Percentiles rank a stretch among this genome's conserved stretches.
Conservation (phyloP, 2,329 filamentous ascomycete genomes). For the Colletotrichum spinosum region DNA sequence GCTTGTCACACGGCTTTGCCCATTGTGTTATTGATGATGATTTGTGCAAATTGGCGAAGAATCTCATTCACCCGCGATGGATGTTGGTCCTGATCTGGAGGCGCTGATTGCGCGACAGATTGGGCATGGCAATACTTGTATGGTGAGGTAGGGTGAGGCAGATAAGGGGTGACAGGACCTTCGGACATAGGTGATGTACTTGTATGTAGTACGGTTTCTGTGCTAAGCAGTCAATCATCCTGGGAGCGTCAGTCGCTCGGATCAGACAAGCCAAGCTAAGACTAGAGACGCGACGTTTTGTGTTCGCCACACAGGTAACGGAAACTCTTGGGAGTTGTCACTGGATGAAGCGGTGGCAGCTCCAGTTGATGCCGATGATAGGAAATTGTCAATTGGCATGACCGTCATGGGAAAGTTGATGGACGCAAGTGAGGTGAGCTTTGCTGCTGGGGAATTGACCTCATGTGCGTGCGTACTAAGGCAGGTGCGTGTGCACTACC, state of each 20-base stretch:
- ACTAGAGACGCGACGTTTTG: constrained; percentile 8
- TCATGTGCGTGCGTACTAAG: constrained; percentile 10
- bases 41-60: no score
- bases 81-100: no score
- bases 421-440: constrained; percentile 13
- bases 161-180: constrained; percentile 19
- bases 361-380: constrained; percentile 22
- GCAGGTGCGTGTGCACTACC: constrained; percentile 8
- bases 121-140: constrained; percentile 4
- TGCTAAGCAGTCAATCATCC: constrained; percentile 33
- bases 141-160: constrained; percentile 10
- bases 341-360: background rate
- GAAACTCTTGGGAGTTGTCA: constrained; percentile 8
- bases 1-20: no score
- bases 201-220: constrained; percentile 16
- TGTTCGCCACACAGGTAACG: background rate
- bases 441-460: constrained; percentile 22
- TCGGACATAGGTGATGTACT: no score
- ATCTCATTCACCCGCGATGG: no score
- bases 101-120: constrained; percentile 1
- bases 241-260: constrained; percentile 34
- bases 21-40: no score
- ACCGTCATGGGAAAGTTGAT: constrained; percentile 6
- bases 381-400: constrained; percentile 14
- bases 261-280: constrained; percentile 33